These are phyloP conservation scores for Gypsophila paniculata DNA, from an alignment of 179 eudicot species.

Conservation along the genomic window DNA sequence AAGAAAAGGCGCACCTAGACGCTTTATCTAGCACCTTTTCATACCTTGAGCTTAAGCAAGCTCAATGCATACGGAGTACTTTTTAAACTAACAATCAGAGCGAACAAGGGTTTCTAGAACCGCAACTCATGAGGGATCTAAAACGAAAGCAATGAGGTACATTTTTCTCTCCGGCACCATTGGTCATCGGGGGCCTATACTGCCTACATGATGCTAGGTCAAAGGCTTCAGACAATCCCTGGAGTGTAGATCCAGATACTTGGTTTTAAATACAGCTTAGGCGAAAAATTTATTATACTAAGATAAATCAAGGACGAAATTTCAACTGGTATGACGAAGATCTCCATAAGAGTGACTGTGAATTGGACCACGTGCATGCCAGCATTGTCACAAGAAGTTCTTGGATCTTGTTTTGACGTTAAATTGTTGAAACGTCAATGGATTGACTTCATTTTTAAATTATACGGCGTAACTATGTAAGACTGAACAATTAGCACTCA, in stretches of 20 bases:
- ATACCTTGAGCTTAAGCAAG: too few relatives aligned
- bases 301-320: background rate
- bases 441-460: conserved; percentile 9
- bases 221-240: background rate
- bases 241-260: background rate
- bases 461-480: background rate
- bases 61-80: too few relatives aligned
- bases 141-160: too few relatives aligned
- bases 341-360: conserved; percentile 9
- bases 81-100: too few relatives aligned
- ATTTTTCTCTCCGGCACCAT: too few relatives aligned
- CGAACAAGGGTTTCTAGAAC: too few relatives aligned
- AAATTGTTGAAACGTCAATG: conserved; percentile 24
- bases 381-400: conserved; percentile 7
- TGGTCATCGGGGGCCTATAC: background rate
- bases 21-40: too few relatives aligned
- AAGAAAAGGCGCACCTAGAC: too few relatives aligned
- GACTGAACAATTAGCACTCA: background rate
- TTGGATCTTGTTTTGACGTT: background rate
- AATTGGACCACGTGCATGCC: conserved; percentile 25
- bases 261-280: background rate
- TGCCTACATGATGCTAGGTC: background rate
- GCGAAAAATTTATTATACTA: background rate
- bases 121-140: too few relatives aligned
- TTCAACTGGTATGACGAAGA: background rate